phyloP scores from a whole-genome alignment of 2,329 filamentous ascomycete genomes.

The Colletotrichum acutatum region DNA sequence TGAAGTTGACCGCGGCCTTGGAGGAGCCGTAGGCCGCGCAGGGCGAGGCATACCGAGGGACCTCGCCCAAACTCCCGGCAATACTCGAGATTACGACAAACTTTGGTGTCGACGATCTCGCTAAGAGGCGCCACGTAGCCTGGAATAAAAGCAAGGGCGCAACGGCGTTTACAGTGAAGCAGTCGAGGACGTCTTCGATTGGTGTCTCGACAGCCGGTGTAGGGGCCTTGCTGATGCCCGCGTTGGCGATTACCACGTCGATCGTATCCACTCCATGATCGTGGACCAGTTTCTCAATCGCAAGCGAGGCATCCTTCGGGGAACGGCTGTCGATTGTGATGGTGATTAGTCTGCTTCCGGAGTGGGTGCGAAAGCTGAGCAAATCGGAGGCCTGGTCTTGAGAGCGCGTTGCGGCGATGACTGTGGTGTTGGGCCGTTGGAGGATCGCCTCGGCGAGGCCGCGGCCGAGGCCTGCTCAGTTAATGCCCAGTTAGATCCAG shows the following conservation, averaged over 20 bases:
- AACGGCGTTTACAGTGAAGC: not conserved
- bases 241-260: conserved; percentile 64
- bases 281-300: conserved; percentile 43
- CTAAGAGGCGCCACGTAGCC: not conserved
- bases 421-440: conserved; percentile 65
- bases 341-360: not conserved
- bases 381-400: conserved; percentile 41
- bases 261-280: conserved; percentile 51
- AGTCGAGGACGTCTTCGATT: not conserved
- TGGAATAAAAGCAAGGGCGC: not conserved
- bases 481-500: not conserved
- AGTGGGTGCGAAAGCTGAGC: conserved; percentile 43
- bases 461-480: conserved; percentile 45
- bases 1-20: not conserved
- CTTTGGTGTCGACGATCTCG: not conserved
- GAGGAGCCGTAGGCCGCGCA: not conserved
- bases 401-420: conserved; percentile 53
- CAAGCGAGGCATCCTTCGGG: conserved; percentile 43
- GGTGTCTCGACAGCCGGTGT: not conserved
- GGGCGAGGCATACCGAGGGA: not conserved
- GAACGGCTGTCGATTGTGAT: conserved; percentile 2
- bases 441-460: conserved; percentile 48
- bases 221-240: conserved; percentile 47
- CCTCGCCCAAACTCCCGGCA: not conserved
- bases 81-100: not conserved